Evolutionary conservation across 192 early-diverging fungal genomes (phyloP), one percentile per base, ranked within the genome.

Genomic region (Chytriomyces sp.): DNA sequence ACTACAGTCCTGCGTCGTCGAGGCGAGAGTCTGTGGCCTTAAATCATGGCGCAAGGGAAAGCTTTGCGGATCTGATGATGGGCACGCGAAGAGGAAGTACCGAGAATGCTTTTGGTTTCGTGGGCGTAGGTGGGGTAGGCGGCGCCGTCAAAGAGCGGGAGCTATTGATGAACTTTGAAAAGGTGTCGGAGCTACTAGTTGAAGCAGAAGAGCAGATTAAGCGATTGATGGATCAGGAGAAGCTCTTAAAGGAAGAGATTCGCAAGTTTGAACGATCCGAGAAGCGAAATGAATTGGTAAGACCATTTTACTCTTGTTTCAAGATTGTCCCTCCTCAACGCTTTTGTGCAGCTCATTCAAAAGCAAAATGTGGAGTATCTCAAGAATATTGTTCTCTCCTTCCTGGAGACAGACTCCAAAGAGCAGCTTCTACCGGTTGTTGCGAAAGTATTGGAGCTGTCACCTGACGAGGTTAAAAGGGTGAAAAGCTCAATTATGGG

Each of bases 381-480:
- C 40, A 91, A 91, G 58, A 91, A 91, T 69, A 85, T 91, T 44
- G 80, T 90, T 10, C 75, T 91, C 30, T 88, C 87, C 39, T 91
- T 88, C 59, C 77, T 91, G 17, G 79, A 84, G 52, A 78, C 84
- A 12, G 77, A 85, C 28, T 30, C 59, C 2, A 75, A 75, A 38
- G 74, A 75, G 38, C 64, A 58, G 39, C 25, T 75, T 19, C 26
- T 75, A n/a, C 74, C 74, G 10, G 74, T 69, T 7, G 31, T 75
- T 7, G 8, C 74, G n/a, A 75, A 75, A 62, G 53, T 75, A 25
- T 28, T 75, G 40, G 74, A 75, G 44, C 58, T 75, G 8, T 69
- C 64, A 14, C 74, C 74, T 14, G 74, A 75, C 25, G 74, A 68
- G 52, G 65, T 69, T 7, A 40, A 52, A 17, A 17, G 74, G 28